Base-by-base conservation (phyloP, 176 grass and related monocot genomes). In the Oryza punctata region DNA sequence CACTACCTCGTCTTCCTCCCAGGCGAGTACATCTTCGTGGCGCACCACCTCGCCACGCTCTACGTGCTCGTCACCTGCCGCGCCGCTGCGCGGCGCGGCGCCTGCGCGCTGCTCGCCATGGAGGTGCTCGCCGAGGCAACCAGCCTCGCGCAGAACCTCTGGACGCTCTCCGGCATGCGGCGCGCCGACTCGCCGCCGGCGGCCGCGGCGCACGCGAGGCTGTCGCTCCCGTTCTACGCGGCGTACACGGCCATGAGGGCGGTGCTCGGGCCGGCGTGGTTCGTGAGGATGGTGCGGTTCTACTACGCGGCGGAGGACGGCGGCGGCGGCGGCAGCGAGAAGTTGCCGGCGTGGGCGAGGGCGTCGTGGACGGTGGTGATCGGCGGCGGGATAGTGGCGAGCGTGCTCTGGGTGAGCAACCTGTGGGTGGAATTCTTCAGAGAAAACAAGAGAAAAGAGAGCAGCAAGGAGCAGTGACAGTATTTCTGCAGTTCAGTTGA, bases 21-120 rank as follows among this genome's bases (percentile, higher is more conserved):
- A 0, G 72, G 14, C 21, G 92, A 90, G 43, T 37, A 30, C 8
- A 92, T 97, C 45, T 94, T 94, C 80, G 71, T 97, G 23, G 90
- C 94, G 40, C 94, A 97, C 89, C 92, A 97, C 77, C 72, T 97
- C 47, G 92, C 90, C 49, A 94, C 92, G 50, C 81, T 97, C 80
- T 94, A 91, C 23, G 94, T 92, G 25, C 80, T 94, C 60, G 16
- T 79, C 54, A 94, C 95, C 44, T 94, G 92, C 85, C 92, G 92
- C 12, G 86, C 45, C 70, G 79, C 86, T 5, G 88, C 84, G 6
- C 78, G 24, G 6, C 84, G 81, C 12, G 90, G 94, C 65, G 94
- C 92, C 18, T 85, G 70, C 69, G 70, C 74, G 37, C n/a, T 97
- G n/a, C 85, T 92, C 3, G 84, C 88, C 19, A 75, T 92, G 37